phyloP scores from a whole-genome alignment of 2,329 filamentous ascomycete genomes.

The Fusarium redolens region DNA sequence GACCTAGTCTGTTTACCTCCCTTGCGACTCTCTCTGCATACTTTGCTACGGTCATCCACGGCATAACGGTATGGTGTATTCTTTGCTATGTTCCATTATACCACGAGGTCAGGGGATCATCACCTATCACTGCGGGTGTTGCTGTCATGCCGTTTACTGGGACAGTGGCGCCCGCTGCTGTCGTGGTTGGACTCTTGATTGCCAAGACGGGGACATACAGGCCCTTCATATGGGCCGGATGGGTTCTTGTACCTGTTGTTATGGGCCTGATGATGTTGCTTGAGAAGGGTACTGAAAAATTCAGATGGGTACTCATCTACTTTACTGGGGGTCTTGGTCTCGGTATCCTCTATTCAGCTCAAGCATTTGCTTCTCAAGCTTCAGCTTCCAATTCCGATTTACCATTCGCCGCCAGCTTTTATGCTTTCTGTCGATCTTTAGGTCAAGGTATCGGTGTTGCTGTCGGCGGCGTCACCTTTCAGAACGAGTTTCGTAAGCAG shows the following conservation, averaged over 20 bases:
- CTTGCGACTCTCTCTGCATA: slow-evolving; percentile 37
- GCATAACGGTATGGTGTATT: slow-evolving; percentile 38
- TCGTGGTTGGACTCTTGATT: slow-evolving; percentile 66
- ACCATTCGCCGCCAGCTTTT: slow-evolving; percentile 68
- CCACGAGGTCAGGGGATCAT: slow-evolving; percentile 38
- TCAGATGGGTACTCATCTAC: slow-evolving; percentile 71
- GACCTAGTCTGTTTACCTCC: slow-evolving; percentile 41
- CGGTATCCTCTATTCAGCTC: slow-evolving; percentile 72
- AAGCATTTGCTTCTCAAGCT: slow-evolving; percentile 72
- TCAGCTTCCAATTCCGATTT: slow-evolving; percentile 53
- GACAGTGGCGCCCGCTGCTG: slow-evolving; percentile 70
- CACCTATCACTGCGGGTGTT: slow-evolving; percentile 52
- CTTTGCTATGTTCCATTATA: slow-evolving; percentile 40
- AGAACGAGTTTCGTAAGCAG: slow-evolving; percentile 69
- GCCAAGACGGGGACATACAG: slow-evolving; percentile 69
- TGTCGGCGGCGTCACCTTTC: slow-evolving; percentile 75
- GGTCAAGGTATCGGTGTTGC: slow-evolving; percentile 75
- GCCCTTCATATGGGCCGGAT: slow-evolving; percentile 71
- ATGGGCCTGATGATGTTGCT: slow-evolving; percentile 66
- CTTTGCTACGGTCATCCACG: slow-evolving; percentile 39
- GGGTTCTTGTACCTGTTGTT: slow-evolving; percentile 69
- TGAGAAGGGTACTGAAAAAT: slow-evolving; percentile 59
- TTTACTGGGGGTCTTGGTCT: slow-evolving; percentile 69
- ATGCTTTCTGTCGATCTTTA: slow-evolving; percentile 69
- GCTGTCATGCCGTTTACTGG: slow-evolving; percentile 69